Base-by-base conservation (phyloP, 164 flowering plant genomes). In the Malania oleifera region DNA sequence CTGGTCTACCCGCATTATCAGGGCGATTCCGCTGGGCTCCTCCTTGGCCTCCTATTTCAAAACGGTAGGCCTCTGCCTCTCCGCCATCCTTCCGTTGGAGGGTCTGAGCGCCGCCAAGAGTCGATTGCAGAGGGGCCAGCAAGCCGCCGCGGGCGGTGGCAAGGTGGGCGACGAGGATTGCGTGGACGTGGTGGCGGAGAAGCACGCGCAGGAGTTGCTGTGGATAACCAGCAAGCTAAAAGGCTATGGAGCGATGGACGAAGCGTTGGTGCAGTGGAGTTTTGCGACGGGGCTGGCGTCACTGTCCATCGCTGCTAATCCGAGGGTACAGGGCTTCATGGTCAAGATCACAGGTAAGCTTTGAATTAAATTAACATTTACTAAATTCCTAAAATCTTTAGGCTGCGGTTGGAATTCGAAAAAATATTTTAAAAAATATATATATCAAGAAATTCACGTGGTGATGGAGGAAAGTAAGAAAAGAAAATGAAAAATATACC, bases 121-220 rank as follows among this genome's bases (percentile, higher is more conserved):
- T 39, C 9, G 9, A 39, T 39, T 39, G 15, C 43, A 39, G 43
- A 9, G 43, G 11, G 9, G 43, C 11, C 11, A 9, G 15, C 9
- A 39, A 9, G 15, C 9, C 43, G 15, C 15, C 11, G 43, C 11
- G 43, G 43, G 43, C 11, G 43, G 15, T 9, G 43, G 15, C 11
- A 9, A 15, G 43, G 43, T 39, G 43, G 15, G 15, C 15, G 43
- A 15, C 11, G 43, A 39, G 43, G 43, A 39, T n/a, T n/a, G n/a
- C n/a, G n/a, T n/a, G 43, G 43, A 39, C 11, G 43, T 9, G 43
- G 43, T 9, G 43, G 43, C 43, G 43, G 43, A 39, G 43, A 39
- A 39, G 43, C 15, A 39, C 43, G 43, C 43, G 43, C 11, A 39
- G 43, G 43, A 39, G 43, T 39, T 39, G 43, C 43, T 39, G 43